These are phyloP conservation scores for Dicorynia guianensis DNA, from an alignment of 306 rosid genomes.

Conservation along the genomic window DNA sequence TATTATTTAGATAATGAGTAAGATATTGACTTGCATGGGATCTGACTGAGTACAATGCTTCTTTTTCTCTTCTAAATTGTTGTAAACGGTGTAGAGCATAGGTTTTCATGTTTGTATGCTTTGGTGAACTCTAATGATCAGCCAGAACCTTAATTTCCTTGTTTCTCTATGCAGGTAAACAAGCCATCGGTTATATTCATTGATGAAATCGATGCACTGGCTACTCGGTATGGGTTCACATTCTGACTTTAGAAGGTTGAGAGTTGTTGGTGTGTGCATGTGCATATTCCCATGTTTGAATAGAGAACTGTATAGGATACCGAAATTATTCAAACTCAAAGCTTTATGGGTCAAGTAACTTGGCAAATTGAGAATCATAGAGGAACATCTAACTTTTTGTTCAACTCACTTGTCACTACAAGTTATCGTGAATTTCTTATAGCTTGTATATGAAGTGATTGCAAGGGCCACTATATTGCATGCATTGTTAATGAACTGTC, in stretches of 20 bases:
- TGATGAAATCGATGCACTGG: conserved; percentile 98
- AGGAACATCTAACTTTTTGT: conserved; percentile 11
- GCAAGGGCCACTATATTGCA: conserved; percentile 24
- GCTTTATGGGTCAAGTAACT: conserved; percentile 26
- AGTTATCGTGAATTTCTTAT: conserved; percentile 15
- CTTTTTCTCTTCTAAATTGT: conserved; percentile 10
- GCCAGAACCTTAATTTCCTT: conserved; percentile 18
- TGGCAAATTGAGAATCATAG: conserved; percentile 26
- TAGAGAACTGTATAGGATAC: conserved; percentile 17
- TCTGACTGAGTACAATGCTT: conserved; percentile 17
- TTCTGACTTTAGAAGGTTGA: conserved; percentile 26
- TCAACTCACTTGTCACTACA: conserved; percentile 27
- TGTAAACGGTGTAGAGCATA: conserved; percentile 32
- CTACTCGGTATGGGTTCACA: conserved; percentile 70
- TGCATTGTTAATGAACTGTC: conserved; percentile 34
- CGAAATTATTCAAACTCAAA: conserved; percentile 28
- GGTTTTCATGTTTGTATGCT: conserved; percentile 36
- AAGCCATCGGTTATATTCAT: conserved; percentile 96
- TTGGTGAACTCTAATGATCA: conserved; percentile 24
- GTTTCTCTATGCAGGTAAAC: conserved; percentile 81
- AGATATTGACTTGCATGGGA: conserved; percentile 20
- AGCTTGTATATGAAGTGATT: conserved; percentile 25
- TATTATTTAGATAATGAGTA: conserved; percentile 20
- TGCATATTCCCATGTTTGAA: conserved; percentile 27
- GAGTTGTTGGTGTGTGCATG: conserved; percentile 24